Conservation (phyloP, 768 basidiomycete species). For the Pulveroboletus frians region DNA sequence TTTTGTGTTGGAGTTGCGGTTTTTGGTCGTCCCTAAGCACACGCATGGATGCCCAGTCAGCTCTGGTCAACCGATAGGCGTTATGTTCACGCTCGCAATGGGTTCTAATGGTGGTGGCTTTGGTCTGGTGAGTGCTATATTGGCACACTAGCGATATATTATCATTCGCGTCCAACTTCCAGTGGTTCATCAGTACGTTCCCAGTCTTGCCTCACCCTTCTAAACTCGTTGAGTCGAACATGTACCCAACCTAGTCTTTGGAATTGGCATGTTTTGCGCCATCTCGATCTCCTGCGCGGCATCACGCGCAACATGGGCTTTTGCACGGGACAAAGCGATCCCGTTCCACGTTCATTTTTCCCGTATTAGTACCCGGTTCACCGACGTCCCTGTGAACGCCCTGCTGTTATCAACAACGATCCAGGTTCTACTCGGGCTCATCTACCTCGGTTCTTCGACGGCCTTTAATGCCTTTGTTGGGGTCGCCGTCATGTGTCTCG, state of each 20-base stretch:
- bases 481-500: slow-evolving; percentile 61
- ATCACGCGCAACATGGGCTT: slow-evolving; percentile 67
- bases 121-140: slow-evolving; percentile 41
- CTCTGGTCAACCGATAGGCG: slow-evolving; percentile 57
- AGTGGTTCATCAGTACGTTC: slow-evolving; percentile 42
- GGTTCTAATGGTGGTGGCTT: slow-evolving; percentile 59
- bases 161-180: neutral
- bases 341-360: slow-evolving; percentile 49
- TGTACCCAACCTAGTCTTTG: slow-evolving; percentile 38
- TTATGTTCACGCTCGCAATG: slow-evolving; percentile 60
- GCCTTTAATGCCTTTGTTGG: slow-evolving; percentile 68
- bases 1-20: neutral
- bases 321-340: slow-evolving; percentile 62
- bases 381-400: slow-evolving; percentile 55
- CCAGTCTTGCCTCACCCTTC: neutral
- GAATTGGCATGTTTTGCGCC: slow-evolving; percentile 54
- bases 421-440: slow-evolving; percentile 55
- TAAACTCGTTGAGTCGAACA: neutral
- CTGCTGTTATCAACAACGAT: slow-evolving; percentile 54
- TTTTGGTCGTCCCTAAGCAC: slow-evolving; percentile 1
- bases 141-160: slow-evolving; percentile 3
- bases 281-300: slow-evolving; percentile 64
- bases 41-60: slow-evolving; percentile 34
- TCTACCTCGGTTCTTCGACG: slow-evolving; percentile 56
- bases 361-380: slow-evolving; percentile 35